These are phyloP conservation scores for Drosera spatulata DNA, from an alignment of 179 eudicot species.

Conservation along the genomic window DNA sequence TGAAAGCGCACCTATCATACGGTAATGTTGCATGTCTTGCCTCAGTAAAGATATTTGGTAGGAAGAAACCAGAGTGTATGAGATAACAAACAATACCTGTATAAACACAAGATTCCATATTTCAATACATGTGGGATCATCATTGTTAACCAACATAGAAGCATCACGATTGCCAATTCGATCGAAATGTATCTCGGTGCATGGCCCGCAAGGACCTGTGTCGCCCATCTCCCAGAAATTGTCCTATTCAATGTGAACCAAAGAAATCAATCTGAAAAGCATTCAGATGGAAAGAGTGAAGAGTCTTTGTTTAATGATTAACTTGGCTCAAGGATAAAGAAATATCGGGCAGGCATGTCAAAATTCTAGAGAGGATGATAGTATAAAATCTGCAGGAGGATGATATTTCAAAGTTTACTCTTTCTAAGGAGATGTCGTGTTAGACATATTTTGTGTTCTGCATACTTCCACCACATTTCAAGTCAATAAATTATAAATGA, in stretches of 20 bases:
- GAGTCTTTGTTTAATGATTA: too few species aligned
- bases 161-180: neutral
- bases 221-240: conserved; percentile 97
- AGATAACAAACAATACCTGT: conserved; percentile 40
- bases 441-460: too few species aligned
- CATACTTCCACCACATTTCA: too few species aligned
- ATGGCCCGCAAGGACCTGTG: conserved; percentile 98
- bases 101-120: conserved; percentile 97
- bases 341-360: too few species aligned
- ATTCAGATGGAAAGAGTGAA: too few species aligned
- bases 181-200: conserved; percentile 93
- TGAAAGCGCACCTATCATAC: neutral
- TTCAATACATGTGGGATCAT: conserved; percentile 89
- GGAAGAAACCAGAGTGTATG: neutral
- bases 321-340: too few species aligned
- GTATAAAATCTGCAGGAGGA: too few species aligned
- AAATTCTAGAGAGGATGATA: too few species aligned
- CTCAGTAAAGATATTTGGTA: neutral
- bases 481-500: too few species aligned
- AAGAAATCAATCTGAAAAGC: conserved; percentile 62
- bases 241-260: conserved; percentile 76
- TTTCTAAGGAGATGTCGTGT: too few species aligned
- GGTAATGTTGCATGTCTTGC: neutral
- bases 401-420: too few species aligned
- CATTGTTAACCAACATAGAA: conserved; percentile 13